Percentiles rank a stretch among this genome's conserved stretches.
Conservation (phyloP, 176 grass and related monocot genomes). For the Eleusine coracana region DNA sequence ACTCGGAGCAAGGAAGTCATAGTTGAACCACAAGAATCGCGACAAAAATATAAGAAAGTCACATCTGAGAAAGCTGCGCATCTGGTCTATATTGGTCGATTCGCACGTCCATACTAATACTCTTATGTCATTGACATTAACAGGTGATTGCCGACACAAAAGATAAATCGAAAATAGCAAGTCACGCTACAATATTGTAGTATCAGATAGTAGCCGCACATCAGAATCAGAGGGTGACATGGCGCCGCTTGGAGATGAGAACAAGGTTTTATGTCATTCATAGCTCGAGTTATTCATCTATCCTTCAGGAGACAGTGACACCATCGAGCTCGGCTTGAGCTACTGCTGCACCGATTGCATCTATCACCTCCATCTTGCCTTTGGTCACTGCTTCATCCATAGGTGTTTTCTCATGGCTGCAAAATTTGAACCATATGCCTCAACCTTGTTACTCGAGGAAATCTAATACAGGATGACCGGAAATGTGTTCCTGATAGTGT, state of each 20-base stretch:
- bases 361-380: constrained; percentile 88
- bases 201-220: constrained; percentile 13
- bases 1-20: neutral
- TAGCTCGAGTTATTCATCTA: neutral
- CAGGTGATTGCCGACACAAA: constrained; percentile 12
- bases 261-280: constrained; percentile 15
- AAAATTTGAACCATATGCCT: constrained; percentile 36
- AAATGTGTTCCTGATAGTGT: neutral
- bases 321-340: constrained; percentile 75
- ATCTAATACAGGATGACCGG: neutral
- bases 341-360: constrained; percentile 66
- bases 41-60: neutral
- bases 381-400: constrained; percentile 85
- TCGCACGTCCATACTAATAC: neutral
- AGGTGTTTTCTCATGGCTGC: constrained; percentile 90
- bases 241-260: constrained; percentile 12
- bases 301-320: constrained; percentile 66
- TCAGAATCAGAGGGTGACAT: neutral
- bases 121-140: constrained; percentile 29
- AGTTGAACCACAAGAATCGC: neutral
- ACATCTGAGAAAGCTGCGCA: neutral
- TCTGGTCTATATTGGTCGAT: neutral
- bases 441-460: neutral
- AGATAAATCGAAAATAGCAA: neutral
- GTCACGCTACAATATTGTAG: neutral